Conservation (phyloP, 208 protist species). For the Leptomonas seymouri region DNA sequence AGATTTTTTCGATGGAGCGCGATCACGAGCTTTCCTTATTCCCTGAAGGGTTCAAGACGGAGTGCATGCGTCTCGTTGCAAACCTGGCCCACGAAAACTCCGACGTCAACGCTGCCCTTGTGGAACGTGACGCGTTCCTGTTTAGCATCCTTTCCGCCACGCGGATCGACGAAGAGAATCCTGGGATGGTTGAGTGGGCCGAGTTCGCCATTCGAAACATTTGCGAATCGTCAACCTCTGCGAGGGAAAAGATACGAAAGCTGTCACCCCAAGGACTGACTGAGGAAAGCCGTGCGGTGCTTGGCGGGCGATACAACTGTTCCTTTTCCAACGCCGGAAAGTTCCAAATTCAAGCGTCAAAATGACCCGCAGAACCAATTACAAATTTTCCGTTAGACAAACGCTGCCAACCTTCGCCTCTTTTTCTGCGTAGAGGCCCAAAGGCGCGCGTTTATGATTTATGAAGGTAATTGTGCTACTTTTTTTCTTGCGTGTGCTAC, state of each 20-base stretch:
- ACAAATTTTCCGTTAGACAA: background rate
- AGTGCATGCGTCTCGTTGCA: conserved; percentile 72
- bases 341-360: conserved; percentile 27
- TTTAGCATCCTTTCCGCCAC: conserved; percentile 65
- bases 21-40: conserved; percentile 83
- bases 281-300: conserved; percentile 53
- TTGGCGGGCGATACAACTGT: conserved; percentile 48
- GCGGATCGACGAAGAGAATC: conserved; percentile 89
- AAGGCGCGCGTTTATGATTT: background rate
- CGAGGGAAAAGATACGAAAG: conserved; percentile 61
- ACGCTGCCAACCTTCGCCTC: background rate
- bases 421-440: background rate
- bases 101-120: conserved; percentile 41
- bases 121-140: conserved; percentile 48
- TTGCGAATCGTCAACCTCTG: conserved; percentile 51
- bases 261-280: conserved; percentile 52
- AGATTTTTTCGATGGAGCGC: conserved; percentile 61
- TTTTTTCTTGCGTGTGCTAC: too few species aligned
- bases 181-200: conserved; percentile 88
- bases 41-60: conserved; percentile 76
- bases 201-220: conserved; percentile 90
- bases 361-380: background rate
- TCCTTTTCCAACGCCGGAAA: conserved; percentile 44
- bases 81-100: conserved; percentile 70
- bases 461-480: too few species aligned